These are phyloP conservation scores for Ceratobasidium sp. DNA, from an alignment of 1,284 basidiomycete species.

Conservation along the genomic window DNA sequence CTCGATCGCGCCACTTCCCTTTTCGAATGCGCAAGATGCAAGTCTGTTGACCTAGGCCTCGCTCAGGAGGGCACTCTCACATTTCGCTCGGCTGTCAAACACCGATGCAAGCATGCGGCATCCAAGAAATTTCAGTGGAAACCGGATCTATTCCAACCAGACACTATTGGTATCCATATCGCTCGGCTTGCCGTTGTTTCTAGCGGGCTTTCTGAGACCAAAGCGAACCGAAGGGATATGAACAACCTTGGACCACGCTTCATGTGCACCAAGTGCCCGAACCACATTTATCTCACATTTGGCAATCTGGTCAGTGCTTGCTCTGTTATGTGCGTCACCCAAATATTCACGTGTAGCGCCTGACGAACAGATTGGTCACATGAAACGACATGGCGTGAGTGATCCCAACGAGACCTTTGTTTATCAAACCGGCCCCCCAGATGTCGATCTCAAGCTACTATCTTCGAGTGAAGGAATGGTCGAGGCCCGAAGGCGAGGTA, in stretches of 20 bases:
- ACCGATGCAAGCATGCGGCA: conserved; percentile 27
- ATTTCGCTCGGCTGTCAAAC: conserved; percentile 30
- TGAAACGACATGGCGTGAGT: conserved; percentile 24
- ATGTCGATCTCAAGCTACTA: not conserved
- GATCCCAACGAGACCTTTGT: conserved; percentile 6
- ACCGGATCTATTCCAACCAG: conserved; percentile 23
- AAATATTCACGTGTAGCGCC: not conserved
- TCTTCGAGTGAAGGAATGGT: conserved; percentile 31
- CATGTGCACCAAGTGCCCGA: conserved; percentile 24
- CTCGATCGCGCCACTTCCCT: conserved; percentile 35
- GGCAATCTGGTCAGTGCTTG: conserved; percentile 15
- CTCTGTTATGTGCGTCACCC: not conserved
- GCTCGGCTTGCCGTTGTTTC: conserved; percentile 11
- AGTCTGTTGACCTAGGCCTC: conserved; percentile 13
- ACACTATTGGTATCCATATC: conserved; percentile 22
- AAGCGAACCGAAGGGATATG: conserved; percentile 19
- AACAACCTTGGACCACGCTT: conserved; percentile 22
- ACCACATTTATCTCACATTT: conserved; percentile 18
- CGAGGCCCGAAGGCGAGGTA: conserved; percentile 35
- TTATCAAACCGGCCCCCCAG: conserved; percentile 1
- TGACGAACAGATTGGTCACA: conserved; percentile 29
- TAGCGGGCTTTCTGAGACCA: conserved; percentile 11
- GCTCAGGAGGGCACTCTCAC: conserved; percentile 41
- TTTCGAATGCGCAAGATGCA: conserved; percentile 39
- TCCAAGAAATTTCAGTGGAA: conserved; percentile 25